phyloP scores from a whole-genome alignment of 2,329 filamentous ascomycete species.

The Cladophialophora immunda region DNA sequence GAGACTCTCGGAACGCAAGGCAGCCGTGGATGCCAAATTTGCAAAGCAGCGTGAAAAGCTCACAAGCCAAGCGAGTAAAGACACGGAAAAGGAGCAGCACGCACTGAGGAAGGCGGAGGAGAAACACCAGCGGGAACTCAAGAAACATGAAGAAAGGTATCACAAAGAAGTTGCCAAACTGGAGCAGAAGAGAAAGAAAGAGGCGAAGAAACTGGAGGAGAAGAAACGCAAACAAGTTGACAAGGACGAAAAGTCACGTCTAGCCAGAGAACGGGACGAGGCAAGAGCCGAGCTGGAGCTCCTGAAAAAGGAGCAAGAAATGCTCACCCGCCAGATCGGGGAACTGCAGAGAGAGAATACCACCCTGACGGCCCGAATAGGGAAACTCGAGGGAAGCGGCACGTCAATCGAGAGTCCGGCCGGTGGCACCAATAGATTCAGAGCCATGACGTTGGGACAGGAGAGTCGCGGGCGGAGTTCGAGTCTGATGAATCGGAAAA shows the following conservation, averaged over 20 bases:
- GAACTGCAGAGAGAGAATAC: constrained; percentile 68
- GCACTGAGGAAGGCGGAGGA: constrained; percentile 42
- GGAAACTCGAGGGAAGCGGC: constrained; percentile 47
- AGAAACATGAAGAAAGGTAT: constrained; percentile 44
- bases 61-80: constrained; percentile 30
- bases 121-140: constrained; percentile 43
- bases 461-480: constrained; percentile 32
- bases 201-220: constrained; percentile 51
- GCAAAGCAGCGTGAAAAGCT: constrained; percentile 46
- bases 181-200: constrained; percentile 52
- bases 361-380: constrained; percentile 55
- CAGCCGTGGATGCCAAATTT: constrained; percentile 49
- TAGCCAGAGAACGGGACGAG: constrained; percentile 54
- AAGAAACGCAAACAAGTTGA: constrained; percentile 47
- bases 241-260: constrained; percentile 54
- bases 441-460: constrained; percentile 28
- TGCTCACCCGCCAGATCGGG: constrained; percentile 54
- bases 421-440: constrained; percentile 15
- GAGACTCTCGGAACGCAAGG: constrained; percentile 53
- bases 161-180: constrained; percentile 51
- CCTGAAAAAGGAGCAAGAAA: constrained; percentile 58
- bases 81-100: constrained; percentile 39
- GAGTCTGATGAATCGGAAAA: constrained; percentile 27
- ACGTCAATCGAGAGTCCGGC: constrained; percentile 17
- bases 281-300: constrained; percentile 58